phyloP scores from a whole-genome alignment of 164 flowering plant species.

The Stephania japonica region DNA sequence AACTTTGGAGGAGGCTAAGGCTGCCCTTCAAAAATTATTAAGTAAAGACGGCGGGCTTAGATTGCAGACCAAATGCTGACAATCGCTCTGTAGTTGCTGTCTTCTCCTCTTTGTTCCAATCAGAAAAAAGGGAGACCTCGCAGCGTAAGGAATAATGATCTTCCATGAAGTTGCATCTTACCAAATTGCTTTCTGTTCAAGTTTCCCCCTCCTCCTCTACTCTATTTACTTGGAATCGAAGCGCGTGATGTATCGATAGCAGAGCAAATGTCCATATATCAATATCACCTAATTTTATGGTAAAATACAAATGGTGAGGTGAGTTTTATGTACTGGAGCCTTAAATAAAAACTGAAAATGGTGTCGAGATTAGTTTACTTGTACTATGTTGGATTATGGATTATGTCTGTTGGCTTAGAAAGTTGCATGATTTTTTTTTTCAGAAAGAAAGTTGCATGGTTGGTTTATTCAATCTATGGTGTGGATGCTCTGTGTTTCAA shows the following conservation, averaged over 20 bases:
- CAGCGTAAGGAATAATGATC: not conserved
- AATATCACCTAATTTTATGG: not conserved
- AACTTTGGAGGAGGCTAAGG: conserved; percentile 90
- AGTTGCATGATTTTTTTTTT: too few species aligned
- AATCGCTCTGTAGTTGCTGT: not conserved
- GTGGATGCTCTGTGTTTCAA: too few species aligned
- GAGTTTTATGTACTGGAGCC: not conserved
- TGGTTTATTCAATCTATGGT: not conserved
- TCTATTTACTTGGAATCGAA: not conserved
- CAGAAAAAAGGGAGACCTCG: not conserved
- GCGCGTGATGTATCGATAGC: not conserved
- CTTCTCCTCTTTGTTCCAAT: not conserved
- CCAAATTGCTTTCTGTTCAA: not conserved
- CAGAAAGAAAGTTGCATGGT: not conserved
- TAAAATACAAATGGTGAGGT: not conserved
- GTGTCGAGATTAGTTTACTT: too few species aligned
- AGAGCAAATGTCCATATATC: not conserved
- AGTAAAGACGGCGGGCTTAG: conserved; percentile 43
- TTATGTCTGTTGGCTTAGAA: too few species aligned
- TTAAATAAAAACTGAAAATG: too few species aligned
- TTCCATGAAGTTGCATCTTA: not conserved
- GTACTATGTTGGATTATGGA: too few species aligned
- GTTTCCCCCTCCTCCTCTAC: not conserved
- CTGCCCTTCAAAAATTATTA: conserved; percentile 70
- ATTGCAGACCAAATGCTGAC: conserved; percentile 33